Percentiles rank a stretch among this genome's conserved stretches.
Evolutionary conservation across 1,139 yeast genomes (phyloP).

Genomic region (Kodamaea sp.): DNA sequence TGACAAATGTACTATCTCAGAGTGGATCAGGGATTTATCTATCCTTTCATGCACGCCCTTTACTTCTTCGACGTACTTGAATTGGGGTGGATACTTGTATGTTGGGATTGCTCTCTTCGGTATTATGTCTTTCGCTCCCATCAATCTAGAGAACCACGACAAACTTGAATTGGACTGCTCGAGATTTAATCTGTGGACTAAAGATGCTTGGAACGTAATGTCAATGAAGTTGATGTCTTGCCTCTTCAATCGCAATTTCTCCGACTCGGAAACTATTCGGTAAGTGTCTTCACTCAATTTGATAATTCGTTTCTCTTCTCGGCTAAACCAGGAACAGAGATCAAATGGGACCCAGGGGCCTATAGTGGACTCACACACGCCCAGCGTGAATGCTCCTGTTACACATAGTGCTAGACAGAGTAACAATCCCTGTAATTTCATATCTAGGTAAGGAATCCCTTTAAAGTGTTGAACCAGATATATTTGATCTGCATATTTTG

Average conservation of each 20-base stretch:
- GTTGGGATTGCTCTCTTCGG: slow-evolving; percentile 30
- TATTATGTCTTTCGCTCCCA: slow-evolving; percentile 35
- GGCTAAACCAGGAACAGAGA: no score
- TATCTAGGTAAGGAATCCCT: no score
- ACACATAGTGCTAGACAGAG: no score
- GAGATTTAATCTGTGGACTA: slow-evolving; percentile 37
- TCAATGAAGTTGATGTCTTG: slow-evolving; percentile 66
- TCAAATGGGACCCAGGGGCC: no score
- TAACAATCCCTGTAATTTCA: no score
- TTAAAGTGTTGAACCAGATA: no score
- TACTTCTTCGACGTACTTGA: slow-evolving; percentile 43
- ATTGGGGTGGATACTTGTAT: slow-evolving; percentile 57
- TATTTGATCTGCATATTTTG: no score
- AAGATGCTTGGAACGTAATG: slow-evolving; percentile 53
- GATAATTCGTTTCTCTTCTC: slow-evolving; percentile 28
- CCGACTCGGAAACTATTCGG: slow-evolving; percentile 52
- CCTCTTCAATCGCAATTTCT: slow-evolving; percentile 56
- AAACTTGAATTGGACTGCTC: slow-evolving; percentile 15
- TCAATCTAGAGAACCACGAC: slow-evolving; percentile 14
- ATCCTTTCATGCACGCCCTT: slow-evolving; percentile 39
- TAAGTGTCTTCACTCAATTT: slow-evolving; percentile 42
- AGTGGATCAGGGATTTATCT: slow-evolving; percentile 48
- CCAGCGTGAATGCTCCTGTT: no score
- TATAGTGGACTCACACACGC: no score
- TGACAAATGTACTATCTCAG: slow-evolving; percentile 61